phyloP scores from a whole-genome alignment of 306 rosid species.

The Gillenia trifoliata region DNA sequence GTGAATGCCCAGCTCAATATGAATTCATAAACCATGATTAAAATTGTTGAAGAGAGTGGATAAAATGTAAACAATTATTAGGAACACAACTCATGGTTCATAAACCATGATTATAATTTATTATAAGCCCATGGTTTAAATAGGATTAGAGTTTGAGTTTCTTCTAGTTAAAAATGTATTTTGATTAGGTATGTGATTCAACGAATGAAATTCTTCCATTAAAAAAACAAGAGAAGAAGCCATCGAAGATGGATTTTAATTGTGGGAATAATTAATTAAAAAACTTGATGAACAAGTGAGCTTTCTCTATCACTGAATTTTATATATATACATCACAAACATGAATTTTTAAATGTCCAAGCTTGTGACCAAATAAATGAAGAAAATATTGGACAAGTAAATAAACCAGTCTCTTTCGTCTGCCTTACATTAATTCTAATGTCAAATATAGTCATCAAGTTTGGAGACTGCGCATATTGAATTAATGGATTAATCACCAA shows the following conservation, averaged over 20 bases:
- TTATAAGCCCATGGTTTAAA: neutral
- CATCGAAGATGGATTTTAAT: neutral
- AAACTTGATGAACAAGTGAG: neutral
- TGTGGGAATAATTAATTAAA: neutral
- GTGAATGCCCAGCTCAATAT: too few relatives aligned
- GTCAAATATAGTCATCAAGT: neutral
- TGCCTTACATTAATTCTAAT: neutral
- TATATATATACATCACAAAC: neutral
- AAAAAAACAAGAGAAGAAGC: neutral
- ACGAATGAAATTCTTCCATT: neutral
- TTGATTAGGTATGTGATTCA: neutral
- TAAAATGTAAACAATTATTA: too few relatives aligned
- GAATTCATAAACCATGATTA: neutral
- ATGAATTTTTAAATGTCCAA: neutral
- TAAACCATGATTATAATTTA: neutral
- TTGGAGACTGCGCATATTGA: neutral
- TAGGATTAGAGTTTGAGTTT: neutral
- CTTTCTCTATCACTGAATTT: neutral
- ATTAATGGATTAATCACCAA: neutral
- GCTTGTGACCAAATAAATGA: neutral
- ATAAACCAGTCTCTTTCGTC: neutral
- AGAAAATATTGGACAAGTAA: neutral
- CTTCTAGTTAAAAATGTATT: neutral
- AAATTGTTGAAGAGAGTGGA: too few relatives aligned
- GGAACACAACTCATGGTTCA: too few relatives aligned